phyloP scores from a whole-genome alignment of 805 yeast species.

The Cyberlindnera subsufficiens region DNA sequence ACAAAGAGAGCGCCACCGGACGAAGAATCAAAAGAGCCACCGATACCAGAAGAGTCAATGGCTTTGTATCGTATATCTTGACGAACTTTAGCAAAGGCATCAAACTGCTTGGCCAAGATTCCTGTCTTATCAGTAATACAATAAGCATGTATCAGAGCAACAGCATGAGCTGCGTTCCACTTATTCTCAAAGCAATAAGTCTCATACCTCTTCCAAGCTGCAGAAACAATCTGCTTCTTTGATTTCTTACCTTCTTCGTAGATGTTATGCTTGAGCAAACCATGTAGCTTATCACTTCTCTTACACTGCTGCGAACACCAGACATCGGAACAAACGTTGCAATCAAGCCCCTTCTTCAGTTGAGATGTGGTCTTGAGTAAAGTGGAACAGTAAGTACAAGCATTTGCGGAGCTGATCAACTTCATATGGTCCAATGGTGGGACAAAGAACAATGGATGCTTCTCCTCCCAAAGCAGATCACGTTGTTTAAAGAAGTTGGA shows the following conservation, averaged over 20 bases:
- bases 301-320: slow-evolving; percentile 72
- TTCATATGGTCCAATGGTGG: slow-evolving; percentile 65
- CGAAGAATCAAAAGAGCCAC: slow-evolving; percentile 35
- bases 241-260: slow-evolving; percentile 29
- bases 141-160: slow-evolving; percentile 50
- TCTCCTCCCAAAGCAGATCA: slow-evolving; percentile 55
- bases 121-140: slow-evolving; percentile 36
- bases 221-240: slow-evolving; percentile 33
- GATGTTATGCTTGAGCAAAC: slow-evolving; percentile 48
- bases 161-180: slow-evolving; percentile 65
- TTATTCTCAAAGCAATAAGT: slow-evolving; percentile 56
- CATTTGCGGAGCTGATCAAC: slow-evolving; percentile 53
- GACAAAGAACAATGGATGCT: slow-evolving; percentile 48
- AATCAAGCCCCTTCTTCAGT: slow-evolving; percentile 47
- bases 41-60: slow-evolving; percentile 42
- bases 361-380: slow-evolving; percentile 21
- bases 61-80: slow-evolving; percentile 61
- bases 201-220: slow-evolving; percentile 51
- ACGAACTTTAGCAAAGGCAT: slow-evolving; percentile 61
- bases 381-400: slow-evolving; percentile 68
- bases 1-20: slow-evolving; percentile 49
- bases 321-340: slow-evolving; percentile 55
- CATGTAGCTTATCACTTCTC: slow-evolving; percentile 46
- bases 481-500: slow-evolving; percentile 41
- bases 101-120: slow-evolving; percentile 38